phyloP scores from a whole-genome alignment of 768 basidiomycete species.

The Coprinopsis cinerea region DNA sequence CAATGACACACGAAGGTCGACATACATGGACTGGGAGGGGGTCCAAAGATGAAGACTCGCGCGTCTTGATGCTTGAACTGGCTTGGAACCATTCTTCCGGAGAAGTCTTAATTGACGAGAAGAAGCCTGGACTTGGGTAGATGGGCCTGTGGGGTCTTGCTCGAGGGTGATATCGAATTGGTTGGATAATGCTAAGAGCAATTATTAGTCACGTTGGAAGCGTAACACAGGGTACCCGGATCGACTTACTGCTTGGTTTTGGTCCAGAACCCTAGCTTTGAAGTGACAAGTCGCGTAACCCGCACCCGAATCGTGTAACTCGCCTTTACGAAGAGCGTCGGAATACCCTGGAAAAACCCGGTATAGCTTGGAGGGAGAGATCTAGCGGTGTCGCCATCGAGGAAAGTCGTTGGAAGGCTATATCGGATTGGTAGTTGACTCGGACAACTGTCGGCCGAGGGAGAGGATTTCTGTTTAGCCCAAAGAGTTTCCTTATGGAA shows the following conservation, averaged over 20 bases:
- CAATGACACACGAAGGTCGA: slow-evolving; percentile 7
- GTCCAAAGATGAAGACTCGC: slow-evolving; percentile 24
- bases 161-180: slow-evolving; percentile 48
- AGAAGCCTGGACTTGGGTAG: slow-evolving; percentile 40
- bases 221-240: background rate
- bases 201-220: slow-evolving; percentile 2
- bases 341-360: slow-evolving; percentile 24
- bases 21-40: slow-evolving; percentile 49
- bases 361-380: slow-evolving; percentile 48
- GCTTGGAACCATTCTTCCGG: slow-evolving; percentile 66
- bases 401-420: slow-evolving; percentile 41
- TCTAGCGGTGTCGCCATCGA: slow-evolving; percentile 24
- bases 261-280: slow-evolving; percentile 39
- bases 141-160: slow-evolving; percentile 53
- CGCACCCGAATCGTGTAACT: slow-evolving; percentile 42
- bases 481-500: slow-evolving; percentile 30
- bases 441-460: slow-evolving; percentile 16
- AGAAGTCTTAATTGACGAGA: slow-evolving; percentile 50
- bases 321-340: slow-evolving; percentile 33
- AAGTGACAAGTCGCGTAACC: slow-evolving; percentile 30
- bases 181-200: slow-evolving; percentile 37
- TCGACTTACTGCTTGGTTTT: slow-evolving; percentile 38
- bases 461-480: slow-evolving; percentile 17
- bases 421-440: slow-evolving; percentile 37
- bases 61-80: slow-evolving; percentile 35